Evolutionary conservation across 2,329 filamentous ascomycete genomes (phyloP).

Genomic region (Lizonia empirigonia): DNA sequence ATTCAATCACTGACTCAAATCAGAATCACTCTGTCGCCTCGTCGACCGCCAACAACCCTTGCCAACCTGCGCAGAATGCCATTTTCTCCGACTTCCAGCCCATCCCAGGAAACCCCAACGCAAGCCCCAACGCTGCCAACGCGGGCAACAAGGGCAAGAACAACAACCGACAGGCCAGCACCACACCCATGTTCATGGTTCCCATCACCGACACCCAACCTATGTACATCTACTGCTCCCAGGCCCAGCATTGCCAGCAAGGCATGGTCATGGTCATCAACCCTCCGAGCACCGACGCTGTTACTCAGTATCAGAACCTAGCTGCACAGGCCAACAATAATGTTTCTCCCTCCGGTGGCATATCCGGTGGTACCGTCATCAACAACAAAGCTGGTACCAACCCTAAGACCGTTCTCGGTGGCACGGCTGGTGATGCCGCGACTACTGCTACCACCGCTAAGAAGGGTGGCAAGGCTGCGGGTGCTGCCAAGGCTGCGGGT

Average conservation of each 20-base stretch:
- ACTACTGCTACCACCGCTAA: constrained; percentile 1
- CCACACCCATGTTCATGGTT: constrained; percentile 37
- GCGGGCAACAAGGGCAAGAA: constrained; percentile 24
- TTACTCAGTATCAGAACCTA: constrained; percentile 30
- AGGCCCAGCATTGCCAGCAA: constrained; percentile 69
- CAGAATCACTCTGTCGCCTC: constrained; percentile 39
- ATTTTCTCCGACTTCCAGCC: constrained; percentile 40
- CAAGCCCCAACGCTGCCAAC: constrained; percentile 20
- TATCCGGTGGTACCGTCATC: constrained; percentile 25
- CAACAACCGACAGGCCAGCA: constrained; percentile 30
- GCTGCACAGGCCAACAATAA: constrained; percentile 37
- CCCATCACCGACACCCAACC: constrained; percentile 58
- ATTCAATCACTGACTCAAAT: neutral
- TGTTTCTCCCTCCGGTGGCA: constrained; percentile 27
- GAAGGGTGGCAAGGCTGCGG: constrained; percentile 12
- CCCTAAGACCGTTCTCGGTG: constrained; percentile 22
- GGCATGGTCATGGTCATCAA: constrained; percentile 80
- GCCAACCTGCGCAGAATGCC: constrained; percentile 31
- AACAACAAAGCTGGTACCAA: constrained; percentile 34
- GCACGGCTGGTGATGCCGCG: constrained; percentile 14
- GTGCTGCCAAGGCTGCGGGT: too few relatives aligned
- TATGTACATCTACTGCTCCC: constrained; percentile 78
- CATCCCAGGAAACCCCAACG: constrained; percentile 25
- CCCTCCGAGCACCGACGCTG: constrained; percentile 36
- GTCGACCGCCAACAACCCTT: constrained; percentile 33